These are phyloP conservation scores for Colletotrichum karsti DNA, from an alignment of 2,329 filamentous ascomycete genomes.

Conservation along the genomic window DNA sequence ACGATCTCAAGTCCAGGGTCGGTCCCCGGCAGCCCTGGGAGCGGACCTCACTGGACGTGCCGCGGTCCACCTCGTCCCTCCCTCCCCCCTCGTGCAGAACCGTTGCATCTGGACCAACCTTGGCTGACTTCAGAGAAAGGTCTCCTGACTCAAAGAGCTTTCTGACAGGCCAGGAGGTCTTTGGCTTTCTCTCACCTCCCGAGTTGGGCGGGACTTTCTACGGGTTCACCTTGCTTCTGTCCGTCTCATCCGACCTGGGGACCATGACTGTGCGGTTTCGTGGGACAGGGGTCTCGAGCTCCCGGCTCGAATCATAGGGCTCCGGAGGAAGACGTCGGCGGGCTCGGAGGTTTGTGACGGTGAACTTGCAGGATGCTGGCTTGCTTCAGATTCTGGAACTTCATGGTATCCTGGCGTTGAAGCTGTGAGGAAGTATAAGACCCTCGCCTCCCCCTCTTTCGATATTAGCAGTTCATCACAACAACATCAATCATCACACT, in stretches of 20 bases:
- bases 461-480: not conserved
- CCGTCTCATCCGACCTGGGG: conserved; percentile 6
- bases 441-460: not conserved
- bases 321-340: not conserved
- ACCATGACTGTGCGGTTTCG: not conserved
- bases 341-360: not conserved
- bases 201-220: not conserved
- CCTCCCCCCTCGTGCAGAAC: not conserved
- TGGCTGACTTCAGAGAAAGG: conserved; percentile 11
- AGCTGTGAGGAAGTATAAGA: conserved; percentile 14
- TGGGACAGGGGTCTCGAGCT: not conserved
- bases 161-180: not conserved
- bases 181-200: not conserved
- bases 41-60: not conserved
- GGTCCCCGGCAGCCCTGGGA: conserved; percentile 10
- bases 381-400: not conserved
- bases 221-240: not conserved
- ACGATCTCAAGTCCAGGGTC: not conserved
- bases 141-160: conserved; percentile 16
- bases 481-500: not conserved
- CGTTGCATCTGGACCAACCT: conserved; percentile 12
- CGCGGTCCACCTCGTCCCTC: not conserved
- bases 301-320: not conserved
- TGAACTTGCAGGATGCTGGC: not conserved
- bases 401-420: not conserved